phyloP scores from a whole-genome alignment of 805 yeast species.

The Myxozyma geophila region DNA sequence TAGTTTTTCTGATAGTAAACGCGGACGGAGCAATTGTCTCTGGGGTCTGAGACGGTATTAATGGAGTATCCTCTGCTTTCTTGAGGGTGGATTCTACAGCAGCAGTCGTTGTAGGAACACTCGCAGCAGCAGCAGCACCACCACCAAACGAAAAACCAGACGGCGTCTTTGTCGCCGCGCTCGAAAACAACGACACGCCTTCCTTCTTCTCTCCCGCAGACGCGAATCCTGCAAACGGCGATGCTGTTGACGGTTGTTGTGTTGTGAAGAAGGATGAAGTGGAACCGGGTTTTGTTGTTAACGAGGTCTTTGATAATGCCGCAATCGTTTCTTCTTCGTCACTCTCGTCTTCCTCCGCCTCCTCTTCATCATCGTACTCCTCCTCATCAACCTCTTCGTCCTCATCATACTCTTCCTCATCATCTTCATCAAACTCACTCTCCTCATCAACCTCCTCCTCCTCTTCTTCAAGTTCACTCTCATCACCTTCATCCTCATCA shows the following conservation, averaged over 20 bases:
- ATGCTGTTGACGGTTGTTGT: background rate
- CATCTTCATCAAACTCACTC: constrained; percentile 10
- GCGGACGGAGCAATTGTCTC: background rate
- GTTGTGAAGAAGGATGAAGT: background rate
- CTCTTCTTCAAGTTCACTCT: constrained; percentile 6
- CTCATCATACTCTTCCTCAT: constrained; percentile 13
- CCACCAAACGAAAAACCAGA: too few relatives aligned
- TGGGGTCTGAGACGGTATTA: background rate
- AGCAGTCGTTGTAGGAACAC: too few relatives aligned
- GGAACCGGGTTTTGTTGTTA: background rate
- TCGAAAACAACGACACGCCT: background rate
- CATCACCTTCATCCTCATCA: constrained; percentile 5
- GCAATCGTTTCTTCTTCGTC: constrained; percentile 13
- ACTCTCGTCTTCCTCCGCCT: constrained; percentile 13
- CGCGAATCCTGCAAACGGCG: background rate
- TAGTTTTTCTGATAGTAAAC: background rate
- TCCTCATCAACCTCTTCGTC: constrained; percentile 12
- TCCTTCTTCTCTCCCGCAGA: background rate
- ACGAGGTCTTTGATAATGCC: background rate
- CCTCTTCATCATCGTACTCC: constrained; percentile 19
- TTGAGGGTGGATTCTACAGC: too few relatives aligned
- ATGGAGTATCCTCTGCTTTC: too few relatives aligned
- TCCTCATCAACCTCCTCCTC: constrained; percentile 2
- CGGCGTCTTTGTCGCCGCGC: too few relatives aligned
- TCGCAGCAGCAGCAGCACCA: too few relatives aligned